Base-by-base conservation (phyloP, 2,329 filamentous ascomycete genomes). In the Furcasterigmium sp. region DNA sequence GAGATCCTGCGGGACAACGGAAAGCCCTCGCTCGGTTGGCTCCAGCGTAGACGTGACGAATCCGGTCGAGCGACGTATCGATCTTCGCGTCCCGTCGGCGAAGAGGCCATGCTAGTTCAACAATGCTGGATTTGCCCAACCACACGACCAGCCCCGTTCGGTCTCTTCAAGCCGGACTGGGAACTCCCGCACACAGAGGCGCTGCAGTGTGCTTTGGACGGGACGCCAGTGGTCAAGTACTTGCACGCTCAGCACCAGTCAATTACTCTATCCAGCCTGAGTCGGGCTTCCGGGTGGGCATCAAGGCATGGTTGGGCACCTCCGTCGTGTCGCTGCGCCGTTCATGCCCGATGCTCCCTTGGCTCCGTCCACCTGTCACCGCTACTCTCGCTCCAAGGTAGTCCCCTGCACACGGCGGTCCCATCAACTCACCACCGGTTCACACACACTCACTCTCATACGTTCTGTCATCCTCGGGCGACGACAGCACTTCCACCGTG, bases 381-480 rank as follows among this genome's bases (percentile, higher is more conserved):
- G 59, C 59, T 61, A 51, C 53, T 60, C 54, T 43, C 48, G 46
- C 50, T 58, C 50, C 59, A 52, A 51, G 59, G 59, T 55, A 56
- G 53, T 60, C 50, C 59, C 59, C 59, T 62, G 59, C 53, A 57
- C 50, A 11, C 44, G 41, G 44, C 45, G 51, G 46, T 55, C 56
- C 53, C 50, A 52, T 51, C 51, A 50, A 51, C 53, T n/a, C n/a
- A n/a, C n/a, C 23, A 26, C 23, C 23, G 11, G 7, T 26, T 26
- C 42, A 50, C 48, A 39, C 40, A 40, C 51, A 50, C 51, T 54
- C 50, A 54, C 57, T 52, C 54, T 55, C 53, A 53, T 44, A 48
- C 49, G 53, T 44, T 53, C 59, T 58, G 59, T 32, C 8, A 7
- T 15, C 15, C 9, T 35, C n/a, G 15, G 32, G 8, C 32, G 11